Evolutionary conservation across 768 basidiomycete genomes (phyloP).

Genomic region (Lanmaoa pseudosensibilis): DNA sequence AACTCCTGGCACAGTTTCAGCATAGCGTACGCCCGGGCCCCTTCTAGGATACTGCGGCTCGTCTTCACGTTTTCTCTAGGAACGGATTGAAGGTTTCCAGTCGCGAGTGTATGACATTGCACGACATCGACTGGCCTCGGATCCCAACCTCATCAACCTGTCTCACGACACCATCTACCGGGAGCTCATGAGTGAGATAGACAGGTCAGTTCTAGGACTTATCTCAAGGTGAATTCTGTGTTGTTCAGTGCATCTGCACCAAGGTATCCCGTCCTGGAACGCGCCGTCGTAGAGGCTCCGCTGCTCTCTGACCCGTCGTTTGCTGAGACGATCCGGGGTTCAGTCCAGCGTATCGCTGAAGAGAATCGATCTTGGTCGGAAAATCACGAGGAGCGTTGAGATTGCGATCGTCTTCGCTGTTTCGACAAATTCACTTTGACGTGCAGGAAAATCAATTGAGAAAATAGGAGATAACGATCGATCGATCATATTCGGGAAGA

Average conservation of each 20-base stretch:
- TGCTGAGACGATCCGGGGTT: conserved; percentile 41
- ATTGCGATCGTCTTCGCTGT: not conserved
- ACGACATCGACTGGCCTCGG: conserved; percentile 51
- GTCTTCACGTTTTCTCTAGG: conserved; percentile 35
- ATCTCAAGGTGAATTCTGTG: not conserved
- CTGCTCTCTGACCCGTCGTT: conserved; percentile 51
- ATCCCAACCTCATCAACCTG: conserved; percentile 52
- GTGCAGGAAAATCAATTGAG: not conserved
- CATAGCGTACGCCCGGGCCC: conserved; percentile 47
- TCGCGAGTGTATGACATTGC: conserved; percentile 62
- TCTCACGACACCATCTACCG: conserved; percentile 53
- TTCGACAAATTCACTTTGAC: not conserved
- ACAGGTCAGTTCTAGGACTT: conserved; percentile 44
- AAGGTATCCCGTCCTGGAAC: conserved; percentile 68
- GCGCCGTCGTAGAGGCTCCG: conserved; percentile 52
- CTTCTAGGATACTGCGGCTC: not conserved
- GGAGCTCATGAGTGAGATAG: conserved; percentile 71
- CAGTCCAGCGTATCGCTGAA: conserved; percentile 46
- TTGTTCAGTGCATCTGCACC: not conserved
- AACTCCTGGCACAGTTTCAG: conserved; percentile 62
- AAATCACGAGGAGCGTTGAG: not conserved
- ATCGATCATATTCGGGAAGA: conserved; percentile 4
- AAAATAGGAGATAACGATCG: not conserved
- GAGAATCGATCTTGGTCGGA: conserved; percentile 31
- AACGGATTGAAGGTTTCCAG: conserved; percentile 52